A percentile compares a stretch with the other conserved stretches of the same genome.
These are phyloP conservation scores for Alternaria infectoria DNA, from an alignment of 2,329 filamentous ascomycete species.

Conservation along the genomic window DNA sequence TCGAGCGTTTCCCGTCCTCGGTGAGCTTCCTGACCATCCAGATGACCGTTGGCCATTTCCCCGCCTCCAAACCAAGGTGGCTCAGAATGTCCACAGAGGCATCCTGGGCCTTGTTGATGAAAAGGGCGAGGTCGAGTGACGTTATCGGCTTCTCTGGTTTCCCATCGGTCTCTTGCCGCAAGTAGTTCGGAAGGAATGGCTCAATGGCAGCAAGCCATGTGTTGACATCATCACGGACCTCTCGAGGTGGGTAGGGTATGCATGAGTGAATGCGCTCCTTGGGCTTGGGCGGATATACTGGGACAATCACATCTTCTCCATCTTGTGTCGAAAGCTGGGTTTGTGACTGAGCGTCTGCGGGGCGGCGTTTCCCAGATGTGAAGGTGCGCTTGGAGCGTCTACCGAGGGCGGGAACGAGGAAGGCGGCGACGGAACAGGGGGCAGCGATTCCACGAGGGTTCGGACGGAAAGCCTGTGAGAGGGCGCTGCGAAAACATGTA, in stretches of 20 bases:
- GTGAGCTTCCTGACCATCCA: conserved; percentile 55
- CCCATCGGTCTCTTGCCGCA: conserved; percentile 27
- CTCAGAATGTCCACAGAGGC: conserved; percentile 49
- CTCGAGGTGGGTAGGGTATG: conserved; percentile 29
- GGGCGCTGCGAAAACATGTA: conserved; percentile 45
- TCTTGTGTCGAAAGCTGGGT: neutral
- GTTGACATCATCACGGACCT: conserved; percentile 33
- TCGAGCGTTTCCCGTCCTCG: conserved; percentile 36
- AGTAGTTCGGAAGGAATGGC: conserved; percentile 42
- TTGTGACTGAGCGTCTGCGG: conserved; percentile 7
- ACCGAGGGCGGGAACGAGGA: conserved; percentile 43
- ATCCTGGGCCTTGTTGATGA: conserved; percentile 36
- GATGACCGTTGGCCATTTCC: conserved; percentile 52
- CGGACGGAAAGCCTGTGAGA: conserved; percentile 45
- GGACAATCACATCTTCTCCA: neutral
- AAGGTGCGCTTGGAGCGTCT: conserved; percentile 33
- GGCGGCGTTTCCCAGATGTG: conserved; percentile 27
- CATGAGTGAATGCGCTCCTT: conserved; percentile 10
- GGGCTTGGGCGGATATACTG: conserved; percentile 15
- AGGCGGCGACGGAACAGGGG: conserved; percentile 38
- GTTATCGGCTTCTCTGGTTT: conserved; percentile 25
- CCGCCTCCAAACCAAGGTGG: conserved; percentile 48
- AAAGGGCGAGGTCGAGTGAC: conserved; percentile 32
- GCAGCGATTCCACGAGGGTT: conserved; percentile 25
- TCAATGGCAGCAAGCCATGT: conserved; percentile 47